Evolutionary conservation across 306 rosid species (phyloP).

Genomic region (Quillaja saponaria): DNA sequence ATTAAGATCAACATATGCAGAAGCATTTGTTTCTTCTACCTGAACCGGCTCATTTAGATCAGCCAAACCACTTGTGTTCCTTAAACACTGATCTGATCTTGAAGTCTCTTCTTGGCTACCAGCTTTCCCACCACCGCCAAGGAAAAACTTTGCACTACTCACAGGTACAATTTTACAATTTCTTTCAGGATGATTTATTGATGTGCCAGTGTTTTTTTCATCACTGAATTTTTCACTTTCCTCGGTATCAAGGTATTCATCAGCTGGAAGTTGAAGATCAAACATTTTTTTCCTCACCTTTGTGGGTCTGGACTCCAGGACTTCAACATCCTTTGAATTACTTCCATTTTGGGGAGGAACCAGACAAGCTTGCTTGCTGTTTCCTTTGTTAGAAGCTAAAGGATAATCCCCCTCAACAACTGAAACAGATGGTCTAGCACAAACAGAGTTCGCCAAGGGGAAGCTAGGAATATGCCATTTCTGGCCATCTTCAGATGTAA

Average conservation of each 20-base stretch:
- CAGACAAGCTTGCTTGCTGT: conserved; percentile 38
- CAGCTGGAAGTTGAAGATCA: conserved; percentile 94
- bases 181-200: conserved; percentile 45
- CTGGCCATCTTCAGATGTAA: conserved; percentile 55
- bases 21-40: conserved; percentile 65
- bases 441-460: conserved; percentile 51
- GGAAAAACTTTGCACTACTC: conserved; percentile 42
- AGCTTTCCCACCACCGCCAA: conserved; percentile 41
- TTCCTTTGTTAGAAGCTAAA: conserved; percentile 55
- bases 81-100: conserved; percentile 44
- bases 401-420: conserved; percentile 72
- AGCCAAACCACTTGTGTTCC: conserved; percentile 61
- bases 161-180: conserved; percentile 40
- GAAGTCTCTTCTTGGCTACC: conserved; percentile 46
- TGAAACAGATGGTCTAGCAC: conserved; percentile 50
- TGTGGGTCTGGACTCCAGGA: conserved; percentile 73
- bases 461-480: conserved; percentile 59
- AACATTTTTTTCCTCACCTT: conserved; percentile 73
- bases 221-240: conserved; percentile 78
- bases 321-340: conserved; percentile 62
- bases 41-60: conserved; percentile 84
- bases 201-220: conserved; percentile 48
- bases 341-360: conserved; percentile 62
- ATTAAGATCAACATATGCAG: conserved; percentile 43
- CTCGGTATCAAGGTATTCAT: conserved; percentile 70